Percentiles rank a stretch among this genome's conserved stretches.
Evolutionary conservation across 345 rosid species (phyloP).

Genomic region (Populus alba): DNA sequence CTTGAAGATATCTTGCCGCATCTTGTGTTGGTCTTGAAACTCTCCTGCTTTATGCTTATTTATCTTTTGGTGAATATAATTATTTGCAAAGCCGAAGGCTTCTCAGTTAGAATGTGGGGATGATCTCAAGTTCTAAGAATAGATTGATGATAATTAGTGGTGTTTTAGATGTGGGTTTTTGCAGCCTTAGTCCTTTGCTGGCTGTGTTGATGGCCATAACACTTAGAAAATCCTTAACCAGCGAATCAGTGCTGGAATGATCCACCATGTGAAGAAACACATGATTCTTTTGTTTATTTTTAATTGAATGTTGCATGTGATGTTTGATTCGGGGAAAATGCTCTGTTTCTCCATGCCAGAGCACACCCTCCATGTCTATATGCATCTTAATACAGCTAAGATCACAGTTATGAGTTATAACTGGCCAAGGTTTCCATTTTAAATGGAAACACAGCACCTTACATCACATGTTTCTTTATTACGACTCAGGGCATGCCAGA

Average conservation of each 20-base stretch:
- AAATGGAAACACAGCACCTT: not conserved
- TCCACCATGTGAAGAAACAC: not conserved
- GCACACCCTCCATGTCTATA: not conserved
- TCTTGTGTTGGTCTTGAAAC: not conserved
- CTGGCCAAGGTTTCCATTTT: not conserved
- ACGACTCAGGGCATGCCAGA: not conserved
- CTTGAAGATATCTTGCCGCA: not conserved
- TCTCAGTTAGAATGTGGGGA: not conserved
- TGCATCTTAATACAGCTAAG: too few species aligned
- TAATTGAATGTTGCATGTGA: not conserved
- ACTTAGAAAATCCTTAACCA: not conserved
- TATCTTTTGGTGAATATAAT: not conserved
- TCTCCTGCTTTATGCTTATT: not conserved
- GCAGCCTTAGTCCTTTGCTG: not conserved
- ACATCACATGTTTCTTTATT: not conserved
- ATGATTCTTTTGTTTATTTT: not conserved
- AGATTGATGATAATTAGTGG: not conserved
- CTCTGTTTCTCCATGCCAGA: too few species aligned
- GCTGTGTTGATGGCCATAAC: not conserved
- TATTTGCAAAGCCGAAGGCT: conserved; percentile 14
- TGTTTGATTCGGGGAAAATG: not conserved
- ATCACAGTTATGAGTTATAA: not conserved
- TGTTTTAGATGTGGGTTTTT: too few species aligned
- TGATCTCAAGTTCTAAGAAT: not conserved
- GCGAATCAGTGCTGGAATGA: not conserved